A percentile compares a stretch with the other conserved stretches of the same genome.
Conservation (phyloP, 139 green algal genomes). For the Nannochloris sp. region DNA sequence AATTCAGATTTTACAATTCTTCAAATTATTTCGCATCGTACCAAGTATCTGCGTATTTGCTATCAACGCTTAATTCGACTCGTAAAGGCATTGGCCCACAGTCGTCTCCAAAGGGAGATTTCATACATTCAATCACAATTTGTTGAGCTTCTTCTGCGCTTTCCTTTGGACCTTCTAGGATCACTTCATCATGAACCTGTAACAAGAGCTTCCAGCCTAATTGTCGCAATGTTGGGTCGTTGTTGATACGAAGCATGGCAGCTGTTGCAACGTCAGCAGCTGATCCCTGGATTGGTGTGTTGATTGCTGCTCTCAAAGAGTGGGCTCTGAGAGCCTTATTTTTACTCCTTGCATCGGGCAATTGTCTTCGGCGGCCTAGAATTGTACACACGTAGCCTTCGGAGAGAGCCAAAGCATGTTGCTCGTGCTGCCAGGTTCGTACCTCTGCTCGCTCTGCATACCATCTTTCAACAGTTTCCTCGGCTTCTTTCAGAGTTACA, state of each 20-base stretch:
- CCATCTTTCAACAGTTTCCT: slow-evolving; percentile 80
- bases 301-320: slow-evolving; percentile 85
- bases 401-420: slow-evolving; percentile 33
- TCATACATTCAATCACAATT: slow-evolving; percentile 79
- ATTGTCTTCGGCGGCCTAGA: slow-evolving; percentile 66
- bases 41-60: slow-evolving; percentile 85
- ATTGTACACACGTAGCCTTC: slow-evolving; percentile 71
- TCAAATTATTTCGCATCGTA: slow-evolving; percentile 87
- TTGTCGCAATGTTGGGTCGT: slow-evolving; percentile 45
- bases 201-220: slow-evolving; percentile 87
- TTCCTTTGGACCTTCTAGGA: slow-evolving; percentile 87
- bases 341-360: slow-evolving; percentile 53
- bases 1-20: too few relatives aligned
- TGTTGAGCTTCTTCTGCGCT: slow-evolving; percentile 51
- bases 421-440: slow-evolving; percentile 65
- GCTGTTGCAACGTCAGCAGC: slow-evolving; percentile 89
- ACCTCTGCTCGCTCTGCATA: slow-evolving; percentile 71
- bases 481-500: slow-evolving; percentile 69
- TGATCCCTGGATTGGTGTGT: slow-evolving; percentile 94
- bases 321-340: slow-evolving; percentile 20
- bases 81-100: slow-evolving; percentile 42
- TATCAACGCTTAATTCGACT: slow-evolving; percentile 83
- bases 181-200: slow-evolving; percentile 97
- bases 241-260: slow-evolving; percentile 84
- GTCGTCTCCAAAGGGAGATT: slow-evolving; percentile 60